phyloP scores from a whole-genome alignment of 257 asterid genomes.

The Osmanthus fragrans region DNA sequence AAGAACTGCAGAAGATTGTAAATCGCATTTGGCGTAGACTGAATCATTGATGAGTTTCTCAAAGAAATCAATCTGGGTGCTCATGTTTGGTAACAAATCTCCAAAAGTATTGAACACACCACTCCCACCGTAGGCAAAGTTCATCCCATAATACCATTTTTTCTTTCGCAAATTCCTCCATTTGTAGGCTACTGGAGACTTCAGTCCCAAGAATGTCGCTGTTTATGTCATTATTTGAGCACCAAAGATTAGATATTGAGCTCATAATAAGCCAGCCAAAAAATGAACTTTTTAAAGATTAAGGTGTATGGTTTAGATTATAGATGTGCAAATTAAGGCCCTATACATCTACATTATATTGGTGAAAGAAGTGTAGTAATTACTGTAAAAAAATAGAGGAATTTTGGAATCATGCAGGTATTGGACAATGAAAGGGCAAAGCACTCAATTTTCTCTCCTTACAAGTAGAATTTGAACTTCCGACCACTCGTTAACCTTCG shows the following conservation, averaged over 20 bases:
- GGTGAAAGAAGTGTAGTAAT: not conserved
- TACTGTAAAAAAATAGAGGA: not conserved
- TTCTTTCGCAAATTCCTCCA: constrained; percentile 56
- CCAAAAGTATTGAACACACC: constrained; percentile 74
- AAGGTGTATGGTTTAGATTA: not conserved
- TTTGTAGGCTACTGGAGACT: constrained; percentile 64
- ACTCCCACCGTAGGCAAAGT: constrained; percentile 93
- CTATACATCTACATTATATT: too few relatives aligned
- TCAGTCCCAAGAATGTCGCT: constrained; percentile 71
- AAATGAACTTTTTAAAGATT: not conserved
- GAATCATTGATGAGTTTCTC: constrained; percentile 43
- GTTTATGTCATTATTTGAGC: constrained; percentile 18
- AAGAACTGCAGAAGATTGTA: constrained; percentile 56
- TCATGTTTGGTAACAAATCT: constrained; percentile 60
- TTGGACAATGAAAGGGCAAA: constrained; percentile 7
- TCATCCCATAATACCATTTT: constrained; percentile 52
- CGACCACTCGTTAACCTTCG: too few relatives aligned
- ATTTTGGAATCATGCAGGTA: constrained; percentile 12
- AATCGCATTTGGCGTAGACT: constrained; percentile 46
- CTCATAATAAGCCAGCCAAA: not conserved
- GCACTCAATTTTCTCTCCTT: not conserved
- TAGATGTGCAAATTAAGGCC: too few relatives aligned
- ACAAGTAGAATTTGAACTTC: not conserved
- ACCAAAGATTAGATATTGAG: not conserved
- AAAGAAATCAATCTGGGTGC: constrained; percentile 67